These are phyloP conservation scores for Pueraria montana DNA, from an alignment of 306 rosid species.

Conservation along the genomic window DNA sequence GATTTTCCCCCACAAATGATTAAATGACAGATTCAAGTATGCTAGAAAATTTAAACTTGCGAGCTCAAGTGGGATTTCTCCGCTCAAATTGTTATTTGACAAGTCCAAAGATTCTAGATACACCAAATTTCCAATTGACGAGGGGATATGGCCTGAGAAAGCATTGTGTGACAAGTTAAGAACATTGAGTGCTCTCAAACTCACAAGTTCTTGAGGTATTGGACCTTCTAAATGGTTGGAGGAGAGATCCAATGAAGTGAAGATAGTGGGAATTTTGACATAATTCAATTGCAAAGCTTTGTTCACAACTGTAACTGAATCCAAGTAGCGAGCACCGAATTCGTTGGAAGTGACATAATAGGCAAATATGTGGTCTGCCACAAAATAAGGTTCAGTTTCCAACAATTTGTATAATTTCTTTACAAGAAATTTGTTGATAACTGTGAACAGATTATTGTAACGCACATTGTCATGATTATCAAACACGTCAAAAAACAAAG, in stretches of 20 bases:
- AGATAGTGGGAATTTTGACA: conserved; percentile 5
- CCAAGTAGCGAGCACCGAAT: conserved; percentile 33
- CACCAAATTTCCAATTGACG: conserved; percentile 28
- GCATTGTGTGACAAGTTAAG: conserved; percentile 46
- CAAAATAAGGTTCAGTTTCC: not conserved
- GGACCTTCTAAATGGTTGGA: conserved; percentile 41
- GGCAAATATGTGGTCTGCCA: not conserved
- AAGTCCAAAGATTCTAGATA: conserved; percentile 42
- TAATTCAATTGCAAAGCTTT: conserved; percentile 25
- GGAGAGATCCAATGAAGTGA: conserved; percentile 41
- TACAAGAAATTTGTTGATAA: not conserved
- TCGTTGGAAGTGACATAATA: not conserved
- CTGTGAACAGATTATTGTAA: not conserved
- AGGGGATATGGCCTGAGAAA: conserved; percentile 33
- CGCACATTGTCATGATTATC: not conserved
- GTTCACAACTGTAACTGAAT: conserved; percentile 27
- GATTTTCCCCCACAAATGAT: conserved; percentile 31
- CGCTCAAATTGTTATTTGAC: conserved; percentile 31
- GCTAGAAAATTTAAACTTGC: conserved; percentile 18
- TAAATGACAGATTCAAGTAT: conserved; percentile 35
- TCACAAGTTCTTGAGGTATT: conserved; percentile 39
- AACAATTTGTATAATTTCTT: not conserved
- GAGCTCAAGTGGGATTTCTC: conserved; percentile 33
- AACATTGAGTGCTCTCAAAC: not conserved
- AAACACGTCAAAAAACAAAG: conserved; percentile 10